Evolutionary conservation across 306 rosid species (phyloP), one percentile per base, ranked within the genome.

Genomic region (Corylus americana): DNA sequence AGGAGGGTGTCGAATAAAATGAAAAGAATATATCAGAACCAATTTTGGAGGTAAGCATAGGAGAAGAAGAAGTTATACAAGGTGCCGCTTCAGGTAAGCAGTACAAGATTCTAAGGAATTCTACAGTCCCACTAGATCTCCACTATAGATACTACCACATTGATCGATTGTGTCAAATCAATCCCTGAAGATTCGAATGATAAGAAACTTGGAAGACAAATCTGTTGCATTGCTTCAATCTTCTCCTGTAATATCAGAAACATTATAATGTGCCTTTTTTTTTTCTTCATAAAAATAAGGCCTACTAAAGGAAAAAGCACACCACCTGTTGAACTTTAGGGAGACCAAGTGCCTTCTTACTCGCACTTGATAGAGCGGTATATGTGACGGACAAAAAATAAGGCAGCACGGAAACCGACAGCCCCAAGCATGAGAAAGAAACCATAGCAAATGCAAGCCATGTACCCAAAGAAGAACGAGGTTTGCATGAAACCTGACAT

Each of bases 401-500:
- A 83, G 51, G 89, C 47, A 76, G 91, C 88, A 11, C 74, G 73
- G 85, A 88, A 85, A 67, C 86, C 83, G 5, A 88, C 83, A 57
- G 87, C 71, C 82, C 87, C 91, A 58, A 88, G 89, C 91, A 88
- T 88, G 77, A 88, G 89, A 69, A 88, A 85, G 81, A 88, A 81
- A 49, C 88, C 88, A 77, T 83, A 89, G 89, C 90, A 86, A 67
- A 86, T 69, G 76, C 90, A 86, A 63, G 90, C 90, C 92, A 88
- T 85, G 86, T 83, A 83, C 63, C 89, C 89, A 31, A 88, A 85
- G 81, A 86, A 89, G 88, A 89, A 84, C 44, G 87, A 86, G 59
- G 88, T 82, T 82, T 89, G 92, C 90, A 88, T 81, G 82, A 88
- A 85, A 51, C 90, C 92, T 64, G 70, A 86, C 88, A 86, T 89